Evolutionary conservation across 1,284 basidiomycete species (phyloP).

Genomic region (Apiotrichum siamense): DNA sequence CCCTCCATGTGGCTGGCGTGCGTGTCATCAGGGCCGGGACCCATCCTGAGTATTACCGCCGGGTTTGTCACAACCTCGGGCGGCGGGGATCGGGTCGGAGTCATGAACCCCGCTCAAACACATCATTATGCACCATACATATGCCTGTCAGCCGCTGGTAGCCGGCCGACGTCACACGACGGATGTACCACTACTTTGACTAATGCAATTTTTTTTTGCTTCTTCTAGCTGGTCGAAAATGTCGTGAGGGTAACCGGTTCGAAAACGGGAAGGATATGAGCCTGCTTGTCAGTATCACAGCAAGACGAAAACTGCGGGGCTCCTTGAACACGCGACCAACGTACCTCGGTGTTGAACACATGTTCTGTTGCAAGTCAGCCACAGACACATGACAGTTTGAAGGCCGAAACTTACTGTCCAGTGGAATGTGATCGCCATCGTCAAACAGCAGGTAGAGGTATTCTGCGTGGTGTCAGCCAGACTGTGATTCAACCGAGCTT

Average conservation of each 20-base stretch:
- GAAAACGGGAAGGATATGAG: conserved; percentile 48
- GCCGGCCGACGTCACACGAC: too few species aligned
- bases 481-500: background rate
- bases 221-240: conserved; percentile 29
- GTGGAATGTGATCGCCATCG: conserved; percentile 62
- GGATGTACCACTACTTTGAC: too few species aligned
- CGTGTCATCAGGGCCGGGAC: too few species aligned
- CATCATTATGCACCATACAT: too few species aligned
- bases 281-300: conserved; percentile 16
- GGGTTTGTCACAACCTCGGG: too few species aligned
- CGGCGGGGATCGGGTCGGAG: too few species aligned
- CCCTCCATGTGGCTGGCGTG: background rate
- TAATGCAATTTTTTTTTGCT: background rate
- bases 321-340: conserved; percentile 17
- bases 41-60: too few species aligned
- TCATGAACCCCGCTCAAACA: too few species aligned
- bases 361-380: conserved; percentile 55
- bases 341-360: conserved; percentile 90
- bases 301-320: background rate
- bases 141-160: too few species aligned
- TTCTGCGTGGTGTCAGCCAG: conserved; percentile 46
- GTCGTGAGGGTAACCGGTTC: conserved; percentile 33
- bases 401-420: conserved; percentile 56
- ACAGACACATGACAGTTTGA: background rate
- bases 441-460: conserved; percentile 88